These are phyloP conservation scores for Intubia oerlemansii DNA, from an alignment of 2,329 filamentous ascomycete genomes.

Conservation along the genomic window DNA sequence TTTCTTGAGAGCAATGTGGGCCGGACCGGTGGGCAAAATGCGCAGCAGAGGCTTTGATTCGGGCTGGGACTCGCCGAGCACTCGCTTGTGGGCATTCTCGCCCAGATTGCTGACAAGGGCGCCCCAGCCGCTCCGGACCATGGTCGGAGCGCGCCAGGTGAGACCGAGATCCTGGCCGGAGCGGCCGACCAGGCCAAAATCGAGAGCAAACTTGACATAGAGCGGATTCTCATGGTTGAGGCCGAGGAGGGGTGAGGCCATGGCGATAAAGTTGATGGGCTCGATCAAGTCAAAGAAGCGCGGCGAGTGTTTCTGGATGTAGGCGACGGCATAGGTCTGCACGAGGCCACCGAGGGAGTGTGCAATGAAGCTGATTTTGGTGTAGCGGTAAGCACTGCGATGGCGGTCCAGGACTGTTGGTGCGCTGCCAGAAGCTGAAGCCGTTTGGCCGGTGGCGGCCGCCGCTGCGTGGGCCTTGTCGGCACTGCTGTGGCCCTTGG, in stretches of 20 bases:
- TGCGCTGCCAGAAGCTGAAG: too few relatives aligned
- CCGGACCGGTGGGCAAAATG: slow-evolving; percentile 78
- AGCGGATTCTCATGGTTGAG: slow-evolving; percentile 94
- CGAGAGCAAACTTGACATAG: slow-evolving; percentile 90
- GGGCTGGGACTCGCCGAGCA: slow-evolving; percentile 39
- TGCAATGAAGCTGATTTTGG: slow-evolving; percentile 85
- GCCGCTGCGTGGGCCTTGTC: neutral
- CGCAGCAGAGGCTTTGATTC: slow-evolving; percentile 75
- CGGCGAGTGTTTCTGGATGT: slow-evolving; percentile 90
- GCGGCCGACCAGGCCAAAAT: slow-evolving; percentile 88
- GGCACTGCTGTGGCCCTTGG: slow-evolving; percentile 19
- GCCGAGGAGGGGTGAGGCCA: slow-evolving; percentile 76
- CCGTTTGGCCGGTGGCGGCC: too few relatives aligned
- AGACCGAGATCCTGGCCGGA: slow-evolving; percentile 89
- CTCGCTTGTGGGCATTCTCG: slow-evolving; percentile 38
- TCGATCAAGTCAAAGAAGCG: slow-evolving; percentile 71
- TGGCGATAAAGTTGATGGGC: slow-evolving; percentile 74
- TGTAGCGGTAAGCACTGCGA: slow-evolving; percentile 83
- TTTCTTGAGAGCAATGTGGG: slow-evolving; percentile 66
- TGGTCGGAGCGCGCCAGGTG: slow-evolving; percentile 78
- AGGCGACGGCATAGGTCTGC: slow-evolving; percentile 86
- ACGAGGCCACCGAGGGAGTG: slow-evolving; percentile 81
- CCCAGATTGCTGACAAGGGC: slow-evolving; percentile 68
- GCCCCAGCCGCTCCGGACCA: slow-evolving; percentile 72
- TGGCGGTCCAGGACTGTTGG: too few relatives aligned